Conservation (phyloP, 305 asterid genomes). For the Striga hermonthica region DNA sequence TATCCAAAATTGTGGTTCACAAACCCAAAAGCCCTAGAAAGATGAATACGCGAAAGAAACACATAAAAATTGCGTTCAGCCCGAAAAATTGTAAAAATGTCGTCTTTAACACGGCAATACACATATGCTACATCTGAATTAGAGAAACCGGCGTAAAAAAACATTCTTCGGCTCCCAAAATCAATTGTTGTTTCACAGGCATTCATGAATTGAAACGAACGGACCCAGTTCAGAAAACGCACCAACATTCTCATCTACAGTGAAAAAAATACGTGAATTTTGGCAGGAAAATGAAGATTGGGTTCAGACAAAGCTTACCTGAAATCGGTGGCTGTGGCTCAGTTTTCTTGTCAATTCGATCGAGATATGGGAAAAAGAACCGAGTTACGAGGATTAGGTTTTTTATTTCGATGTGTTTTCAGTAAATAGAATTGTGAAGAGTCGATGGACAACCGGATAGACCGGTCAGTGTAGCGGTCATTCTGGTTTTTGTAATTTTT, state of each 20-base stretch:
- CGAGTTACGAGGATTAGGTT: conserved; percentile 53
- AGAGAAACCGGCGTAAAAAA: background rate
- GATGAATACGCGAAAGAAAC: background rate
- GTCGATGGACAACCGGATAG: conserved; percentile 41
- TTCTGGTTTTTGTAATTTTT: background rate
- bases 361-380: conserved; percentile 40
- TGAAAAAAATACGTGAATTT: conserved; percentile 27
- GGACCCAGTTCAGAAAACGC: conserved; percentile 26
- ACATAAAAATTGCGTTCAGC: background rate
- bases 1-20: conserved; percentile 10
- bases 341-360: conserved; percentile 35
- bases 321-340: conserved; percentile 30
- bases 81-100: conserved; percentile 18
- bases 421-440: conserved; percentile 31
- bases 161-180: background rate
- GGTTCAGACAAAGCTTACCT: conserved; percentile 43
- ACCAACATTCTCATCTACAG: conserved; percentile 27
- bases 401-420: conserved; percentile 8
- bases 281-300: conserved; percentile 8
- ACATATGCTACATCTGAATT: conserved; percentile 7
- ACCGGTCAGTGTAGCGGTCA: conserved; percentile 42
- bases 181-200: background rate
- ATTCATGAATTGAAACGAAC: background rate
- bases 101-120: background rate
- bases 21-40: background rate